phyloP scores from a whole-genome alignment of 768 basidiomycete genomes.

The Xerocomellus amylosporus region DNA sequence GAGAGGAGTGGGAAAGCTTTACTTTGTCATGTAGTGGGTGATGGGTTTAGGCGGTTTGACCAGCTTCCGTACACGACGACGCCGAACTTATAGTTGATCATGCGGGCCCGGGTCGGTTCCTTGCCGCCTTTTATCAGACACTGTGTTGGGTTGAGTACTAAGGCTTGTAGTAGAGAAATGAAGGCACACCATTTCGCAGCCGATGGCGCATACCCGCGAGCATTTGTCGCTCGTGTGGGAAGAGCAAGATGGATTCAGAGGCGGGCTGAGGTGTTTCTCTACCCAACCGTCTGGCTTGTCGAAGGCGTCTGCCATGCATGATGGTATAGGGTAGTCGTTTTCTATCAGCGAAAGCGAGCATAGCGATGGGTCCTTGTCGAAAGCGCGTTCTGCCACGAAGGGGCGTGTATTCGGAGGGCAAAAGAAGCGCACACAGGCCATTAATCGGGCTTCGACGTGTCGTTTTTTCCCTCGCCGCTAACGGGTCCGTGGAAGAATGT shows the following conservation, averaged over 20 bases:
- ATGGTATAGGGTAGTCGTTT: slow-evolving; percentile 89
- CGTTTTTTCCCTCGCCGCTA: slow-evolving; percentile 85
- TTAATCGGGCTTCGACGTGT: slow-evolving; percentile 47
- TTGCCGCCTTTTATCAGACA: slow-evolving; percentile 88
- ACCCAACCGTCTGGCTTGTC: slow-evolving; percentile 70
- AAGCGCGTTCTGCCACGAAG: slow-evolving; percentile 53
- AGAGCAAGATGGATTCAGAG: slow-evolving; percentile 29
- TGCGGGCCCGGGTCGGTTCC: slow-evolving; percentile 78
- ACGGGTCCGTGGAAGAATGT: slow-evolving; percentile 81
- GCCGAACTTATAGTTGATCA: slow-evolving; percentile 80
- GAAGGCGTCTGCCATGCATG: slow-evolving; percentile 74
- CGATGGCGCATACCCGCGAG: slow-evolving; percentile 73
- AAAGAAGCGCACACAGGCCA: slow-evolving; percentile 30
- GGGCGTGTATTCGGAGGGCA: neutral
- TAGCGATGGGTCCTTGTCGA: slow-evolving; percentile 60
- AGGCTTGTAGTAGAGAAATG: neutral
- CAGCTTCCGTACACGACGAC: slow-evolving; percentile 91
- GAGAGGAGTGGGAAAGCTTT: slow-evolving; percentile 11
- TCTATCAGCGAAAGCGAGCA: slow-evolving; percentile 77
- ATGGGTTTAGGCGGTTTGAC: slow-evolving; percentile 87
- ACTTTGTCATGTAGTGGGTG: slow-evolving; percentile 91
- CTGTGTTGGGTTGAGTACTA: slow-evolving; percentile 40
- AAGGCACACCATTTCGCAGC: slow-evolving; percentile 90
- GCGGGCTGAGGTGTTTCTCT: slow-evolving; percentile 66
- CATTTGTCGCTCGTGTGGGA: slow-evolving; percentile 31